Conservation (phyloP, 1,284 basidiomycete species). For the Agaricales sp. region DNA sequence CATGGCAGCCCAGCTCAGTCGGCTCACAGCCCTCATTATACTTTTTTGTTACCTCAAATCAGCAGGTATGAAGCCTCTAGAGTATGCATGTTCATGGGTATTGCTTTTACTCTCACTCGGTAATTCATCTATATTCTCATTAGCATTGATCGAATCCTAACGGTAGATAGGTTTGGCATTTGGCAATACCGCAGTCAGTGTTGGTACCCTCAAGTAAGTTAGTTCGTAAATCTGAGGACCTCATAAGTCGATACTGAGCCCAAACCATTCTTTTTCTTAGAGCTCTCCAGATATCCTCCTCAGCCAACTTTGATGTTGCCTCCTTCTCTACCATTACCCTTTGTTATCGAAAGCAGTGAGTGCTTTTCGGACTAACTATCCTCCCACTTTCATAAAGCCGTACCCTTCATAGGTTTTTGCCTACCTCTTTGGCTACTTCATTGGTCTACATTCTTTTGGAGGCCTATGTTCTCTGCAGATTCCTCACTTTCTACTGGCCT, state of each 20-base stretch:
- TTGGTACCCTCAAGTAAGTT: slow-evolving; percentile 25
- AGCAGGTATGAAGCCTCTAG: slow-evolving; percentile 22
- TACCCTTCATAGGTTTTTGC: slow-evolving; percentile 24
- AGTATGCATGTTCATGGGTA: slow-evolving; percentile 24
- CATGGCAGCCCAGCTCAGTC: slow-evolving; percentile 32
- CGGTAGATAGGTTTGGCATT: slow-evolving; percentile 31
- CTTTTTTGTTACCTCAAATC: slow-evolving; percentile 29
- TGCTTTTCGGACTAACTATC: neutral
- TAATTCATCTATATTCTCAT: slow-evolving; percentile 15
- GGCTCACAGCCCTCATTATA: slow-evolving; percentile 33
- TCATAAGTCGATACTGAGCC: slow-evolving; percentile 3
- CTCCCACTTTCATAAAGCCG: slow-evolving; percentile 4
- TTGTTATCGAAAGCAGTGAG: slow-evolving; percentile 31
- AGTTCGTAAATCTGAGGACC: slow-evolving; percentile 7
- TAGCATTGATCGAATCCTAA: slow-evolving; percentile 1
- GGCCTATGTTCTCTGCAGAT: slow-evolving; percentile 28
- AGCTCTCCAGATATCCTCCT: too few relatives aligned
- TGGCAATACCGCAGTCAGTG: slow-evolving; percentile 29
- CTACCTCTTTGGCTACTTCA: slow-evolving; percentile 30
- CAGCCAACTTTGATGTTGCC: too few relatives aligned
- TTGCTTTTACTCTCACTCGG: slow-evolving; percentile 28
- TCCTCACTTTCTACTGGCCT: slow-evolving; percentile 19
- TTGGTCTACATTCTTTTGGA: slow-evolving; percentile 31
- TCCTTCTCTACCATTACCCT: too few relatives aligned
- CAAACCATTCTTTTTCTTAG: too few relatives aligned